Conservation (phyloP, 768 basidiomycete genomes). For the Pisolithus sp. region DNA sequence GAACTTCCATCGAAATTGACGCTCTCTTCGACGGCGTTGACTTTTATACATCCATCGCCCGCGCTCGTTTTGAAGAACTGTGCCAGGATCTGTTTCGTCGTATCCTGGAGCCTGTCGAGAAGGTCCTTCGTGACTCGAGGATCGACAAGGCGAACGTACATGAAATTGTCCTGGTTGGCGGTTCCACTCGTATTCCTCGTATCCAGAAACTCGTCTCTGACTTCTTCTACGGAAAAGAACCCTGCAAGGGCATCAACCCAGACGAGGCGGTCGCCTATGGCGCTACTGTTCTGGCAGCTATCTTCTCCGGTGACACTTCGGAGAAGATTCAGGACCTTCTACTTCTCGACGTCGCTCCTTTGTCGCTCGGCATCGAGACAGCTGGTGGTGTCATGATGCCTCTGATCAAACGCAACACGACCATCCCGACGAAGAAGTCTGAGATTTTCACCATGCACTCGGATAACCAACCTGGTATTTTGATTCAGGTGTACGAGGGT, state of each 20-base stretch:
- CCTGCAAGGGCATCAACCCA: too few species aligned
- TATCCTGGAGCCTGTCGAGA: slow-evolving; percentile 69
- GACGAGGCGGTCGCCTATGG: too few species aligned
- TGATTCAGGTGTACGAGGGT: too few species aligned
- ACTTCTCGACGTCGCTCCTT: slow-evolving; percentile 87
- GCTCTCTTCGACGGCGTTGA: slow-evolving; percentile 54
- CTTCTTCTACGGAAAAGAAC: too few species aligned
- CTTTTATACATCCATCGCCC: slow-evolving; percentile 59
- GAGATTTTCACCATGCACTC: slow-evolving; percentile 81
- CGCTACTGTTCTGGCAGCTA: too few species aligned
- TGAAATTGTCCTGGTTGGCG: too few species aligned
- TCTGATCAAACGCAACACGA: slow-evolving; percentile 98
- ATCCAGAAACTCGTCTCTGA: too few species aligned
- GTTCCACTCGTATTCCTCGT: too few species aligned
- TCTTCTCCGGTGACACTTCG: too few species aligned
- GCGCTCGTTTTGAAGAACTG: slow-evolving; percentile 68
- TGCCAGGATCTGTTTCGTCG: slow-evolving; percentile 67
- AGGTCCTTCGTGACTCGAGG: slow-evolving; percentile 62
- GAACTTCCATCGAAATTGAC: too few species aligned
- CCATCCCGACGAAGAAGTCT: slow-evolving; percentile 96
- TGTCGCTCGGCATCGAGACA: slow-evolving; percentile 94
- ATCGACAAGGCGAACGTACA: slow-evolving; percentile 59
- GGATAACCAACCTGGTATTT: slow-evolving; percentile 9
- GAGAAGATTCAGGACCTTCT: slow-evolving; percentile 22
- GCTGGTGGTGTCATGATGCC: slow-evolving; percentile 99